Evolutionary conservation across 345 rosid genomes (phyloP).

Genomic region (Euphorbia pulcherrima): DNA sequence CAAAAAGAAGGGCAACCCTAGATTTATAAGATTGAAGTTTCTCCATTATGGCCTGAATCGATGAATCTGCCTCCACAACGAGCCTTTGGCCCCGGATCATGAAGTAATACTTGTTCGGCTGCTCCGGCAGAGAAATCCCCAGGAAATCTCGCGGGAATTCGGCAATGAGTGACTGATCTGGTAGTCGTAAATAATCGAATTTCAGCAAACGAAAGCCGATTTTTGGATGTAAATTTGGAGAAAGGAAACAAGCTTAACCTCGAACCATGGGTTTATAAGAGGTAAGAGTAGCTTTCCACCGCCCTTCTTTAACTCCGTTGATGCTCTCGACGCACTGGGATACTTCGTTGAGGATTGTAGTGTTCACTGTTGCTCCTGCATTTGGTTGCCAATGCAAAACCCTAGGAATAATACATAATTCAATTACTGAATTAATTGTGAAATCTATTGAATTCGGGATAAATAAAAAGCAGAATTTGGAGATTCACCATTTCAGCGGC

Average conservation of each 20-base stretch:
- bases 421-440: not conserved
- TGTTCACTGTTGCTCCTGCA: conserved; percentile 73
- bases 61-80: conserved; percentile 70
- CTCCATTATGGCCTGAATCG: conserved; percentile 87
- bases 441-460: not conserved
- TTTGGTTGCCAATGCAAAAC: conserved; percentile 93
- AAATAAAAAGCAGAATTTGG: not conserved
- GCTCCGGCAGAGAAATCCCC: conserved; percentile 71
- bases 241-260: conserved; percentile 25
- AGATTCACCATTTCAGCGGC: conserved; percentile 14
- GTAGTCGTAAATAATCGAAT: not conserved
- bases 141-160: conserved; percentile 81
- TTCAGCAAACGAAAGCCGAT: not conserved
- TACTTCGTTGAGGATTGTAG: conserved; percentile 78
- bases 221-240: not conserved
- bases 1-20: conserved; percentile 65
- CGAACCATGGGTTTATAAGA: conserved; percentile 60
- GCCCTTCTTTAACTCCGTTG: conserved; percentile 80
- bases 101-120: conserved; percentile 76
- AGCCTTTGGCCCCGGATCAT: conserved; percentile 61
- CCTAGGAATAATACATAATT: conserved; percentile 37
- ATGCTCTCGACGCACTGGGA: conserved; percentile 79
- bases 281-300: conserved; percentile 84
- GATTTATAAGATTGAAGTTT: conserved; percentile 87
- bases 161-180: conserved; percentile 42